Conservation (phyloP, 345 rosid species). For the Syzygium oleosum region DNA sequence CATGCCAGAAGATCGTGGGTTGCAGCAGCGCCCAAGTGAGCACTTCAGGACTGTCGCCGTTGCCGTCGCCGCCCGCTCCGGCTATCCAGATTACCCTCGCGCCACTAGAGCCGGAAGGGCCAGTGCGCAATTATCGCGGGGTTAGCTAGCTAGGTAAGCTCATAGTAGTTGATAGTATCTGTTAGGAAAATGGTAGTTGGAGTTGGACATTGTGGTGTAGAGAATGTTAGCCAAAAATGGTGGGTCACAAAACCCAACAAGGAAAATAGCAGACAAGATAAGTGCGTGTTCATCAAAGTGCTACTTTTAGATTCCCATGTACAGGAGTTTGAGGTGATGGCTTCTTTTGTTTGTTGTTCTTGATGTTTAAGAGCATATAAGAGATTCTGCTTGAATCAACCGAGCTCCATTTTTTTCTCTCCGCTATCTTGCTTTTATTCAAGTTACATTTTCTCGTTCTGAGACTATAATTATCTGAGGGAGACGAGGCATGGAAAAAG, state of each 20-base stretch:
- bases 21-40: conserved; percentile 1
- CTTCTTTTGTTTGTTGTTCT: not conserved
- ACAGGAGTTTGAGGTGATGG: not conserved
- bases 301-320: not conserved
- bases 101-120: conserved; percentile 29
- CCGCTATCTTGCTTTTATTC: not conserved
- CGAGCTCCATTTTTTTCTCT: not conserved
- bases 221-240: not conserved
- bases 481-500: conserved; percentile 7
- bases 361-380: not conserved
- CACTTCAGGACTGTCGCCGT: not conserved
- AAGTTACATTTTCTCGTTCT: not conserved
- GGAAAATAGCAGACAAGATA: not conserved
- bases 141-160: conserved; percentile 1
- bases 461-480: not conserved
- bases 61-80: not conserved
- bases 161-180: not conserved
- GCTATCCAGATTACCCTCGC: conserved; percentile 9
- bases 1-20: conserved; percentile 54
- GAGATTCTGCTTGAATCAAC: not conserved
- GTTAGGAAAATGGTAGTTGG: not conserved
- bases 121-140: conserved; percentile 11
- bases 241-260: not conserved
- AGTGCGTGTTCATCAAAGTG: not conserved
- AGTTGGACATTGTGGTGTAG: not conserved